These are phyloP conservation scores for Sedum album DNA, from an alignment of 164 flowering plant genomes.

Conservation along the genomic window DNA sequence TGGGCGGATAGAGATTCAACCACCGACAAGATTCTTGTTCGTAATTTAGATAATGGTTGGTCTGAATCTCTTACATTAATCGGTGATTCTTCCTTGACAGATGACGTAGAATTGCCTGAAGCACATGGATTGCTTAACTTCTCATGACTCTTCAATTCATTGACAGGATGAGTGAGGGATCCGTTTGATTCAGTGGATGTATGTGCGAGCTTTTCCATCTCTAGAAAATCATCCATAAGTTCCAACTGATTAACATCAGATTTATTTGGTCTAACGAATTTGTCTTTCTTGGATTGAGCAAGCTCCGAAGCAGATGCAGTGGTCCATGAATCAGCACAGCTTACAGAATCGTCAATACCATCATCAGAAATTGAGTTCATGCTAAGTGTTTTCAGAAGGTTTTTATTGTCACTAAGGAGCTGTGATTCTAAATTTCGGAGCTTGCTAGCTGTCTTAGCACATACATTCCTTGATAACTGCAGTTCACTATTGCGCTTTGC, in stretches of 20 bases:
- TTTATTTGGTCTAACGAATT: conserved; percentile 35
- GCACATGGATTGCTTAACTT: conserved; percentile 13
- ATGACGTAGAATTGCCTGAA: conserved; percentile 12
- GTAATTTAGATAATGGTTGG: conserved; percentile 23
- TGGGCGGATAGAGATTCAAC: conserved; percentile 31
- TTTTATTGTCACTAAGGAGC: conserved; percentile 25
- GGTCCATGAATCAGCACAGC: conserved; percentile 78
- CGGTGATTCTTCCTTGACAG: conserved; percentile 13
- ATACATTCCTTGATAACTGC: conserved; percentile 73
- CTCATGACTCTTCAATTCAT: conserved; percentile 21
- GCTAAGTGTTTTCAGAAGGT: conserved; percentile 55
- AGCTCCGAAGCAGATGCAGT: conserved; percentile 46
- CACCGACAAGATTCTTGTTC: conserved; percentile 27
- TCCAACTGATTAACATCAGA: conserved; percentile 48
- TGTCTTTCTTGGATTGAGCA: conserved; percentile 55
- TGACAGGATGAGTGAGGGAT: conserved; percentile 21
- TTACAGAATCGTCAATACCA: conserved; percentile 64
- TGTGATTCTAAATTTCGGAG: conserved; percentile 76
- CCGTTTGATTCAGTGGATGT: conserved; percentile 43
- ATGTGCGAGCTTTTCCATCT: conserved; percentile 94
- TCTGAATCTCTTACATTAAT: conserved; percentile 18
- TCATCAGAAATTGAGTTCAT: conserved; percentile 84
- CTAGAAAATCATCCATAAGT: conserved; percentile 95
- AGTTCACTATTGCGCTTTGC: conserved; percentile 82
- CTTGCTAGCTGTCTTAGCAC: conserved; percentile 70